These are phyloP conservation scores for Pisolithus marmoratus DNA, from an alignment of 768 basidiomycete genomes.

Conservation along the genomic window DNA sequence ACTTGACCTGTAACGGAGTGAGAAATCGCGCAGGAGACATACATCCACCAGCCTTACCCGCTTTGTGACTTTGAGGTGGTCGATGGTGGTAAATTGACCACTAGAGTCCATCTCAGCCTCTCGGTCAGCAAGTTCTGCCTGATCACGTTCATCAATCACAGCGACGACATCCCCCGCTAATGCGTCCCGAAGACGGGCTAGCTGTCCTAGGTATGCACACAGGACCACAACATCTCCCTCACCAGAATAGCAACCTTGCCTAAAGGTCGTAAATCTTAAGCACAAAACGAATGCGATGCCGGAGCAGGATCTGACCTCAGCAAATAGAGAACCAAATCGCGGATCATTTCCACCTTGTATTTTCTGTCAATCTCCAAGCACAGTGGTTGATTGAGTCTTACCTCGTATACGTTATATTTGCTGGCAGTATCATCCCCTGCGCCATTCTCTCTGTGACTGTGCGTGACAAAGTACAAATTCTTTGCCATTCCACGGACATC, in stretches of 20 bases:
- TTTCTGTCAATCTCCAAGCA: conserved; percentile 1
- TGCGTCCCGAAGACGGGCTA: conserved; percentile 39
- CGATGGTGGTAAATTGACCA: conserved; percentile 25
- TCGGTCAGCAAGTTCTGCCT: conserved; percentile 50
- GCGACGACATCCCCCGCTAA: conserved; percentile 48
- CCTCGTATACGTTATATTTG: conserved; percentile 67
- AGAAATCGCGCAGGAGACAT: not conserved
- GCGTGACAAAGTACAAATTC: conserved; percentile 65
- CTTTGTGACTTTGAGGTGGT: conserved; percentile 47
- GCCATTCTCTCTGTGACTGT: conserved; percentile 54
- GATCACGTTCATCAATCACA: conserved; percentile 64
- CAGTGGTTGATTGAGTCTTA: conserved; percentile 36
- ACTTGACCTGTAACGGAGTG: conserved; percentile 42
- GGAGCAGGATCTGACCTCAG: conserved; percentile 26
- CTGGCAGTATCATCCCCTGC: conserved; percentile 57
- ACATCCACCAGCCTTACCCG: conserved; percentile 35
- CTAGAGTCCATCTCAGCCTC: conserved; percentile 37
- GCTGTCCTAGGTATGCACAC: conserved; percentile 49
- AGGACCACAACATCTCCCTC: conserved; percentile 50
- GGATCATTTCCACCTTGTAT: conserved; percentile 39
- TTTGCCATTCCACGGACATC: conserved; percentile 56
- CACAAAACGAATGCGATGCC: not conserved
- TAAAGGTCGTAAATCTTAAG: conserved; percentile 8
- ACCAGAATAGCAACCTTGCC: conserved; percentile 43
- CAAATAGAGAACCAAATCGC: conserved; percentile 49